Base-by-base conservation (phyloP, 768 basidiomycete genomes). In the Serendipita sp. region DNA sequence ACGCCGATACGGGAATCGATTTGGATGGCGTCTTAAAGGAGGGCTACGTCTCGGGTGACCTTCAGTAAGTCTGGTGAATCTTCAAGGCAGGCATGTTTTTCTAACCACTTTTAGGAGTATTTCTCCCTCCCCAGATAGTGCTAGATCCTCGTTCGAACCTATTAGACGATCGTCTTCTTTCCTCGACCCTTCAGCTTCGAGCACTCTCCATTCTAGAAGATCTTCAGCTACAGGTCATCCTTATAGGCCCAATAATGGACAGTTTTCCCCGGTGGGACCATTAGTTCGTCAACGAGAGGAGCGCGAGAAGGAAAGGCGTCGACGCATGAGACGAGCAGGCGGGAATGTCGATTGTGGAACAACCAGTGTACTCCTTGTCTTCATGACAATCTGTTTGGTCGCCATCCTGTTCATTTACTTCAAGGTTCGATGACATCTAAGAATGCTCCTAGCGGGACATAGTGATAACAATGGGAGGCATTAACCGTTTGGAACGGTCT, bases 1-100 rank as follows among this genome's bases (percentile, higher is more conserved):
- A 60, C 56, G 34, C 56, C 10, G 56, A 60, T 36, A 60, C 56
- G 1, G 56, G 56, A n/a, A 60, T 60, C 34, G 56, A 60, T 36
- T 36, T 60, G 28, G 56, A 60, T 60, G 56, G 56, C 56, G 30
- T 28, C 10, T 35, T 60, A 23, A 60, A 60, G 56, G 23, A 23
- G 30, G 56, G 56, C 10, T 60, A 60, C 34, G 36, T 32, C 10
- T 60, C 56, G 34, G 56, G 56, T n/a, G 56, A 60, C 18, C 4
- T 60, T 2, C 56, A 36, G 56, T 60, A 30, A 16, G 56, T 35
- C 16, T 23, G 8, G 16, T 8, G 10, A 10, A 30, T 32, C 16
- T 34, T 28, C 28, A 60, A 38, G 16, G 1, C 8, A 11, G n/a
- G 23, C 8, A 11, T 34, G n/a, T 8, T 5, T 35, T 8, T 28